Percentiles rank a stretch among this genome's conserved stretches.
Evolutionary conservation across 2,329 filamentous ascomycete genomes (phyloP).

Genomic region (Magnaporthiopsis rhizophila): DNA sequence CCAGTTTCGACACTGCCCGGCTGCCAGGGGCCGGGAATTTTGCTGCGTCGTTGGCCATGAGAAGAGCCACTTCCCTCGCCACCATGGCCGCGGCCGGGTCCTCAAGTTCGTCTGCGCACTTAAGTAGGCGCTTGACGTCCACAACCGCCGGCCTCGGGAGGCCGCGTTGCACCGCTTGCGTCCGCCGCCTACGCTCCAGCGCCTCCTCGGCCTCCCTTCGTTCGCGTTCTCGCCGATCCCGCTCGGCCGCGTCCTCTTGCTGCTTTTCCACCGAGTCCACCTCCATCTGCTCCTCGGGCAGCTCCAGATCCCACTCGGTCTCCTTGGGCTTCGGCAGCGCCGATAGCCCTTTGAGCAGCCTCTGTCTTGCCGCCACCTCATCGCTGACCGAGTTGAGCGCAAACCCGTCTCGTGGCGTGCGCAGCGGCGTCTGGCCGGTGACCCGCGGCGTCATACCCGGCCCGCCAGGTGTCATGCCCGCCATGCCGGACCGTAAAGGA

Average conservation of each 20-base stretch:
- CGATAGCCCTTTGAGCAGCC: constrained; percentile 65
- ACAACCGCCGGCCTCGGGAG: constrained; percentile 70
- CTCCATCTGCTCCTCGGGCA: constrained; percentile 75
- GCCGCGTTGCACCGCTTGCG: constrained; percentile 80
- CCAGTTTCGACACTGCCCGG: constrained; percentile 48
- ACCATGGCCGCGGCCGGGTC: constrained; percentile 64
- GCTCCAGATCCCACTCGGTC: constrained; percentile 85
- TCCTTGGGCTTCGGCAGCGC: constrained; percentile 88
- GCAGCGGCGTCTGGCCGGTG: constrained; percentile 69
- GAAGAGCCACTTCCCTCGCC: constrained; percentile 65
- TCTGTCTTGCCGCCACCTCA: constrained; percentile 56
- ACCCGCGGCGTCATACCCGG: constrained; percentile 68
- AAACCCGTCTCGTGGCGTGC: constrained; percentile 83
- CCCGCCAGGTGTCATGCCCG: constrained; percentile 59
- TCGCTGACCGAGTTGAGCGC: constrained; percentile 68
- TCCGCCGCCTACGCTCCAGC: constrained; percentile 74
- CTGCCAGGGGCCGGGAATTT: constrained; percentile 65
- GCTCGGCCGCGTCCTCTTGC: constrained; percentile 59
- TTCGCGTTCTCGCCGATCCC: constrained; percentile 70
- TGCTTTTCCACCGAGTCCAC: constrained; percentile 37
- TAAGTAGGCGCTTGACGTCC: constrained; percentile 61
- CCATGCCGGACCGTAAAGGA: constrained; percentile 58
- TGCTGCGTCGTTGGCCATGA: constrained; percentile 75
- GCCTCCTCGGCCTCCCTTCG: constrained; percentile 59
- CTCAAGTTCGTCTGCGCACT: constrained; percentile 49